A percentile compares a stretch with the other conserved stretches of the same genome.
phyloP scores from a whole-genome alignment of 1,284 basidiomycete genomes.

The Tilletia horrida region DNA sequence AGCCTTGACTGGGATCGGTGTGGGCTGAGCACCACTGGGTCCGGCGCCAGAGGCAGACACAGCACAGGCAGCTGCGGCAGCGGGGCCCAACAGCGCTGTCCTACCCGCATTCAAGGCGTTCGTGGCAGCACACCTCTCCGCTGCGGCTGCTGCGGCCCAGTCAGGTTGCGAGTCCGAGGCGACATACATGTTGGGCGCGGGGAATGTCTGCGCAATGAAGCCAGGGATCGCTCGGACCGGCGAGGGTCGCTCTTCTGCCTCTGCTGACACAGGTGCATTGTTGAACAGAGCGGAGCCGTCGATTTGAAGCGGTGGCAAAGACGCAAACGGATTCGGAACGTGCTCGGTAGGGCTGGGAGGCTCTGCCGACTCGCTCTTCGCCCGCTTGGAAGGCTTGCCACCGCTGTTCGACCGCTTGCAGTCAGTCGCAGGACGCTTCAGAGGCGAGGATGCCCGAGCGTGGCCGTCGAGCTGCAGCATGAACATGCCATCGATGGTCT shows the following conservation, averaged over 20 bases:
- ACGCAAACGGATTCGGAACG: not conserved
- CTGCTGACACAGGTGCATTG: not conserved
- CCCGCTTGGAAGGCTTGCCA: slow-evolving; percentile 3
- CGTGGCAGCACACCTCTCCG: not conserved
- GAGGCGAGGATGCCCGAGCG: not conserved
- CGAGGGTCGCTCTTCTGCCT: slow-evolving; percentile 6
- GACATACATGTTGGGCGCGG: not conserved
- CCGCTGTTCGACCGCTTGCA: not conserved
- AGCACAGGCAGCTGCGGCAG: not conserved
- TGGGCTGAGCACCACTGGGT: not conserved
- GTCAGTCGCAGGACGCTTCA: not conserved
- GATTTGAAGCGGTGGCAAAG: not conserved
- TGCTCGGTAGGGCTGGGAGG: not conserved
- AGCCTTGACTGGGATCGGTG: slow-evolving; percentile 14
- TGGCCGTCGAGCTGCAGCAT: not conserved
- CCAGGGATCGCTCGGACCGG: slow-evolving; percentile 9
- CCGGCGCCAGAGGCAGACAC: not conserved
- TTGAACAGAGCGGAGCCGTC: not conserved
- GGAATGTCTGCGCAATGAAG: slow-evolving; percentile 6
- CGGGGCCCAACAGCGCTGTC: not conserved
- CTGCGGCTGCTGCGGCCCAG: slow-evolving; percentile 9
- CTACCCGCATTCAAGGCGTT: not conserved
- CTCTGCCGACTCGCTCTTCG: slow-evolving; percentile 10
- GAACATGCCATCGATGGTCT: not conserved
- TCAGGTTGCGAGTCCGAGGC: slow-evolving; percentile 11